Conservation (phyloP, 768 basidiomycete species). For the Rhizopogon roseolus region DNA sequence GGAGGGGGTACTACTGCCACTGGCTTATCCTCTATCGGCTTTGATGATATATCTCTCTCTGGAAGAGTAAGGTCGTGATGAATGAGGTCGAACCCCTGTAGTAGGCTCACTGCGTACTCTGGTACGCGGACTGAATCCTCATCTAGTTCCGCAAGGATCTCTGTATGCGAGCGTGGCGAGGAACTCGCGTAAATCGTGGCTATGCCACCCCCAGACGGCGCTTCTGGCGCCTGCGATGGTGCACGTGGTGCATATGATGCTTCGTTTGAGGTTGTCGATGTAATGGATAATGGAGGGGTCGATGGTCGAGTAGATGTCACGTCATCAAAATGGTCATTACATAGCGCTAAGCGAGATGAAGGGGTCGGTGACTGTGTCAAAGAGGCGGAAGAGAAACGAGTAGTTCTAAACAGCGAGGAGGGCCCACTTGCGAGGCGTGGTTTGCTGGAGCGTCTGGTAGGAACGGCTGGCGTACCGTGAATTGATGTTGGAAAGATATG, state of each 20-base stretch:
- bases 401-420: constrained; percentile 9
- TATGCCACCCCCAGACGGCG: constrained; percentile 20
- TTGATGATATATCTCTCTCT: constrained; percentile 24
- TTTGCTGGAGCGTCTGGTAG: constrained; percentile 24
- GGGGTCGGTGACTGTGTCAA: constrained; percentile 4
- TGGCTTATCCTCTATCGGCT: constrained; percentile 24
- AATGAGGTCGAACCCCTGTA: constrained; percentile 37
- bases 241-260: background rate
- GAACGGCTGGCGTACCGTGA: constrained; percentile 22
- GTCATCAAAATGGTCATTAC: constrained; percentile 18
- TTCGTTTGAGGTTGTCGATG: constrained; percentile 21
- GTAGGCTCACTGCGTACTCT: constrained; percentile 40
- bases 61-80: constrained; percentile 28
- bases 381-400: background rate
- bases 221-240: background rate
- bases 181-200: constrained; percentile 34
- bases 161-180: constrained; percentile 29
- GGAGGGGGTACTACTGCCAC: constrained; percentile 21
- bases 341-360: constrained; percentile 19
- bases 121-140: constrained; percentile 34
- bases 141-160: constrained; percentile 31
- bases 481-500: constrained; percentile 21
- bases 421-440: constrained; percentile 12
- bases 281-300: constrained; percentile 24
- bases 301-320: constrained; percentile 20